Percentiles rank a stretch among this genome's conserved stretches.
Conservation (phyloP, 306 rosid species). For the Vicia villosa region DNA sequence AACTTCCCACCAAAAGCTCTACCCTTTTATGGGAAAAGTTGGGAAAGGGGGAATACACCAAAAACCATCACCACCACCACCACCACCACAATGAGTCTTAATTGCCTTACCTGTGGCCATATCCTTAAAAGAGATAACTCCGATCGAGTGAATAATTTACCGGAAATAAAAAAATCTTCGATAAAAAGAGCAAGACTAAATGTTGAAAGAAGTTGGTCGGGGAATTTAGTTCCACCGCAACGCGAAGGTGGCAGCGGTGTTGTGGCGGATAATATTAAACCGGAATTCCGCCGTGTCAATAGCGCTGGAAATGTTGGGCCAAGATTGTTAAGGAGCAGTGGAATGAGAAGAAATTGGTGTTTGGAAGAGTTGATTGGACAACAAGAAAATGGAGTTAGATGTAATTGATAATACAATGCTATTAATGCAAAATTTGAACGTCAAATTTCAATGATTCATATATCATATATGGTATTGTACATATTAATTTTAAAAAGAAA, state of each 20-base stretch:
- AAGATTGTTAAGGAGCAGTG: slow-evolving; percentile 62
- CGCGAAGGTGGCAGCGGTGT: background rate
- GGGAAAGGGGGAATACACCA: background rate
- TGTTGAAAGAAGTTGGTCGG: slow-evolving; percentile 62
- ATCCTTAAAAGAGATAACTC: slow-evolving; percentile 47
- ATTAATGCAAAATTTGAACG: background rate
- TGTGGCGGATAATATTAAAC: background rate
- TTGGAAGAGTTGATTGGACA: slow-evolving; percentile 52
- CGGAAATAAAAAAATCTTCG: background rate
- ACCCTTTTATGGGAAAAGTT: slow-evolving; percentile 14
- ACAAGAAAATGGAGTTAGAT: slow-evolving; percentile 33
- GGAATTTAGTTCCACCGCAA: slow-evolving; percentile 40
- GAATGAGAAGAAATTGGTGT: slow-evolving; percentile 86
- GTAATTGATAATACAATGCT: background rate
- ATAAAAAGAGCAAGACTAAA: background rate
- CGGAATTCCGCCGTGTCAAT: slow-evolving; percentile 43
- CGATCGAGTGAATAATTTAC: slow-evolving; percentile 1
- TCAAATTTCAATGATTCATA: background rate
- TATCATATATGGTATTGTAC: background rate
- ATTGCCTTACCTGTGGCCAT: slow-evolving; percentile 52
- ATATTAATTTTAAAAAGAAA: background rate
- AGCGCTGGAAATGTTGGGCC: slow-evolving; percentile 45
- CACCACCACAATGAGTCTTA: slow-evolving; percentile 52
- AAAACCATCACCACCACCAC: background rate
- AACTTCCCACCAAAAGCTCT: slow-evolving; percentile 4